Base-by-base conservation (phyloP, 805 yeast species). In the Starmerella kuoi region DNA sequence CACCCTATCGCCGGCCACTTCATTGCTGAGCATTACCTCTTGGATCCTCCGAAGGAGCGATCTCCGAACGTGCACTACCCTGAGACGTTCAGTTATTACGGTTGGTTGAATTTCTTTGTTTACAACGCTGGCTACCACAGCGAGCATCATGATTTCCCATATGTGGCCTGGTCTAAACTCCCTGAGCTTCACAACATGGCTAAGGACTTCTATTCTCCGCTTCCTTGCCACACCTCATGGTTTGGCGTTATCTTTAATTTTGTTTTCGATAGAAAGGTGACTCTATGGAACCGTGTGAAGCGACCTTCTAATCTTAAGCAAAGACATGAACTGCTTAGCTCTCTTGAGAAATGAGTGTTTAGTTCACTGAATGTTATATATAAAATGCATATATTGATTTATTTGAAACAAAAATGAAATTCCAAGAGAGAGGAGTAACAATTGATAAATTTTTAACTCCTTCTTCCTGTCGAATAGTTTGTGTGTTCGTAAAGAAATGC, bases 1-100 rank as follows among this genome's bases (percentile, higher is more conserved):
- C 96, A 86, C 57, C 96, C 96, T 22, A 77, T 85, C 46, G 94
- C 95, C 1, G 96, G 95, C 18, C 96, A 86, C 63, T 86, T 86
- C 62, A 83, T 86, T 50, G 88, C 94, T n/a, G 96, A 86, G 58
- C 96, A 86, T 59, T 84, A 83, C 57, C 75, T 84, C 12, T 67
- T 84, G 59, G 50, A 54, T 37, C 58, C 54, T 8, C 57, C 58
- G 23, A 21, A 28, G 12, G 35, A 37, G 32, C 42, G 37, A 36
- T 41, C 48, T 15, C 48, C 44, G 15, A 46, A 45, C 24, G 49
- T 59, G 2, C 23, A 37, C 27, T 54, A 54, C 25, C 76, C 80
- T 7, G 96, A 86, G 58, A 86, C 96, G 0, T 86, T 77, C 57
- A 80, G 93, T 6, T 86, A 86, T 62, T 86, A 86, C 55, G 96